Conservation (phyloP, 2,329 filamentous ascomycete species). For the Verticillium nubilum region DNA sequence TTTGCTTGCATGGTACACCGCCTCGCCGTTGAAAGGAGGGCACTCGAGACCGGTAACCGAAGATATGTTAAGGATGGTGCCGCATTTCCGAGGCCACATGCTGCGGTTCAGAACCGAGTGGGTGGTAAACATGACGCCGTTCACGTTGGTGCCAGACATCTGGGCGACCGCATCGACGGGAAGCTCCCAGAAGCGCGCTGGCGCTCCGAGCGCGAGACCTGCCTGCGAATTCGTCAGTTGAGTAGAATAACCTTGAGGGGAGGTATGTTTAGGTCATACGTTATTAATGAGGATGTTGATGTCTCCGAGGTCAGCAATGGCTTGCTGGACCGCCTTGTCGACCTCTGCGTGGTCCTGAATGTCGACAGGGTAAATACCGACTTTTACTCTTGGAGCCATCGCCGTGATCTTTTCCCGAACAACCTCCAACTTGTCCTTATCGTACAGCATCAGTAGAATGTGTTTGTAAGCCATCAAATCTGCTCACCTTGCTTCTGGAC, state of each 20-base stretch:
- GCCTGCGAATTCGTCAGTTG: slow-evolving; percentile 18
- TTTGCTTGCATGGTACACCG: slow-evolving; percentile 42
- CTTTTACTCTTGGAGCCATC: slow-evolving; percentile 4
- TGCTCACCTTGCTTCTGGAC: slow-evolving; percentile 25
- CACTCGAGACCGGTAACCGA: slow-evolving; percentile 39
- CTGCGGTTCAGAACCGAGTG: slow-evolving; percentile 37
- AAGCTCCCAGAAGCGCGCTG: slow-evolving; percentile 32
- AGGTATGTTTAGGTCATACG: slow-evolving; percentile 7
- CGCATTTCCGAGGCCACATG: slow-evolving; percentile 28
- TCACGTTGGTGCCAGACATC: slow-evolving; percentile 42
- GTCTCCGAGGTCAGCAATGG: slow-evolving; percentile 23
- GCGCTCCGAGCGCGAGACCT: slow-evolving; percentile 40
- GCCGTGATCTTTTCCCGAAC: slow-evolving; percentile 14
- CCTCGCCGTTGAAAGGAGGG: slow-evolving; percentile 42
- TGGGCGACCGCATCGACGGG: slow-evolving; percentile 32
- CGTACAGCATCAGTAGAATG: neutral
- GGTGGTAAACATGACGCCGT: slow-evolving; percentile 39
- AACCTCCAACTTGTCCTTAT: slow-evolving; percentile 1
- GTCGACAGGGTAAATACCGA: slow-evolving; percentile 18
- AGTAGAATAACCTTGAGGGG: neutral
- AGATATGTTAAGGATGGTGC: slow-evolving; percentile 42
- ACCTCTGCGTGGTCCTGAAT: slow-evolving; percentile 23
- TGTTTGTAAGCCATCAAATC: neutral
- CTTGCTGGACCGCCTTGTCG: slow-evolving; percentile 21
- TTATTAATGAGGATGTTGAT: slow-evolving; percentile 44